Evolutionary conservation across 2,329 filamentous ascomycete genomes (phyloP), one percentile per base, ranked within the genome.

Genomic region (Xylariales sp.): DNA sequence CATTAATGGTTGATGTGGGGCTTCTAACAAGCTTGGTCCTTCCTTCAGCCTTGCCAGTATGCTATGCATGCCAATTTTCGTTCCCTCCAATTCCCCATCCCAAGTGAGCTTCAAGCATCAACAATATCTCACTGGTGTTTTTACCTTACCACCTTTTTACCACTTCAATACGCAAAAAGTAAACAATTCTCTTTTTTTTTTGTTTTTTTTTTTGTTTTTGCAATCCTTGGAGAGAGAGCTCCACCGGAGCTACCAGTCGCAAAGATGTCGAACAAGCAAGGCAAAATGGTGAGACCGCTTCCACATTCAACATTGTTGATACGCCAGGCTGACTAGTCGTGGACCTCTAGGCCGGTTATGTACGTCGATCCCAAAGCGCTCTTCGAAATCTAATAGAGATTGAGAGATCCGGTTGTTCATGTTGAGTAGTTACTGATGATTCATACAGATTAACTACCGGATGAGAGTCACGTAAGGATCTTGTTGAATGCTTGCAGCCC

Each of bases 381-480:
- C 28, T 32, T 83, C 68, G 72, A 64, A 56, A 12, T n/a, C 56
- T 28, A 34, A 54, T 32, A 30, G 46, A 41, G 73, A 48, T 65
- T 52, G 55, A 43, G 30, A 48, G 53, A 32, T 72, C 57, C 62
- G 34, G 66, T 67, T 60, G 39, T 63, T 64, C 30, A 67, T 32
- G 36, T 62, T 16, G 52, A 32, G 32, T 55, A 61, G 56, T 55
- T 63, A 70, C 76, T 80, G 70, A 79, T 73, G 16, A 36, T 50
- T 64, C 71, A 70, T 76, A 66, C 79, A 98, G 96, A 97, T 99
- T 87, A 98, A 99, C 86, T 98, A 97, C 87, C 93, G 95, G 83
- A 98, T 99, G 94, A 91, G 95, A 80, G 91, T 97, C 72, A 98
- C 94, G 64, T 87, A 71, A 65, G 69, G 56, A 66, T 53, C 46